Percentiles rank a stretch among this genome's conserved stretches.
Conservation (phyloP, 257 asterid species). For the Forsythia suspensa region DNA sequence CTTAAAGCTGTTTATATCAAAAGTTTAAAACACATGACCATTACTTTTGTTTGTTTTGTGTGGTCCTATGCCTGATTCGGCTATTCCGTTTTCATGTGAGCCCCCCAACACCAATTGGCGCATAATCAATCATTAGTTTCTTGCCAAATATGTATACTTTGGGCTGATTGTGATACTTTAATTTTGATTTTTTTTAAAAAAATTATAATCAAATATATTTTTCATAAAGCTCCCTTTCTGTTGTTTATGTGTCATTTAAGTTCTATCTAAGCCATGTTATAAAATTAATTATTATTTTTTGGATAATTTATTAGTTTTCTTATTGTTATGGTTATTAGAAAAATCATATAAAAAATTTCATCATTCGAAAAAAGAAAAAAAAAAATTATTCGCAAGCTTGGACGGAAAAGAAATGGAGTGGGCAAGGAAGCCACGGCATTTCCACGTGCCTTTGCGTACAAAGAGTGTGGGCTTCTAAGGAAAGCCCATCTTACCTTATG, state of each 20-base stretch:
- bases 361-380: not conserved
- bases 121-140: not conserved
- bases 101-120: not conserved
- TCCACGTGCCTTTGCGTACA: conserved; percentile 13
- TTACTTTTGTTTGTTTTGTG: not conserved
- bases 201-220: too few relatives aligned
- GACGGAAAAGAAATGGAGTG: not conserved
- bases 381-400: not conserved
- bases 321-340: not conserved
- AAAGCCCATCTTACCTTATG: conserved; percentile 14
- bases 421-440: conserved; percentile 35
- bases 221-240: too few relatives aligned
- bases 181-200: too few relatives aligned
- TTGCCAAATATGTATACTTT: not conserved
- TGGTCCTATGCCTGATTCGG: not conserved
- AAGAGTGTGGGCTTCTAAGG: not conserved
- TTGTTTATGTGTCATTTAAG: too few relatives aligned
- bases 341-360: too few relatives aligned
- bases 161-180: not conserved
- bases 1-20: not conserved
- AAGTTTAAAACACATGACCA: not conserved
- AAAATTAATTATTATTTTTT: too few relatives aligned
- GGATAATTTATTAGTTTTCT: not conserved
- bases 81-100: not conserved
- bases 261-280: too few relatives aligned